Base-by-base conservation (phyloP, 2,329 filamentous ascomycete genomes). In the Aureobasidium sp. region DNA sequence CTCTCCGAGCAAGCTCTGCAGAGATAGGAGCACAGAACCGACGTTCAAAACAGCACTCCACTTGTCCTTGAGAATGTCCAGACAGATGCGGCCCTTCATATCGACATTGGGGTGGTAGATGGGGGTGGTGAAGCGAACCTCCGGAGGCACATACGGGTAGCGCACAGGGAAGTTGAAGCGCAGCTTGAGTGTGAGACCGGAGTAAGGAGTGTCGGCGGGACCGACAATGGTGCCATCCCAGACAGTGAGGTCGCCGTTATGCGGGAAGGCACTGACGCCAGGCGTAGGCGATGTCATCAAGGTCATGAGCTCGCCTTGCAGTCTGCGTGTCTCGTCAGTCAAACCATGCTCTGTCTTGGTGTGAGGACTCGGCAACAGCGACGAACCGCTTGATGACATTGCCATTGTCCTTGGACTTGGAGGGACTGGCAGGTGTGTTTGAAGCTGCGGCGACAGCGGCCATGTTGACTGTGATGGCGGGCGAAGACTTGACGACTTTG, bases 31-130 rank as follows among this genome's bases (percentile, higher is more conserved):
- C 50, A 99, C 90, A 50, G 89, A 96, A 75, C 95, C 90, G 64
- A 96, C 91, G 72, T 97, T 97, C 82, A 97, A 95, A 47, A 95
- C 92, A 21, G 94, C 91, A 63, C 91, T 96, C 94, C 94, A 99
- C 79, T 97, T 97, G 76, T 97, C 94, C 64, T 97, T 97, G 66
- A 99, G 82, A 68, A 99, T 99, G 72, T 99, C 95, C 64, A 99
- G 82, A 75, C 94, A 99, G 76, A 99, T 99, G 61, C 94, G 85
- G 44, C 94, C 94, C 3, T 89, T 92, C 79, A 99, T 97, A 78
- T 99, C 94, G 68, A 99, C 90, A 70, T 99, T 99, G 59, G 94
- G 94, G 76, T 99, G 94, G 81, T 97, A 99, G 77, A 99, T 97
- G 41, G 94, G 94, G 7, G 95, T 99, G 80, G 92, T 96, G 85